Evolutionary conservation across 1,139 yeast genomes (phyloP).

Genomic region (Lodderomyces orthopsilosis): DNA sequence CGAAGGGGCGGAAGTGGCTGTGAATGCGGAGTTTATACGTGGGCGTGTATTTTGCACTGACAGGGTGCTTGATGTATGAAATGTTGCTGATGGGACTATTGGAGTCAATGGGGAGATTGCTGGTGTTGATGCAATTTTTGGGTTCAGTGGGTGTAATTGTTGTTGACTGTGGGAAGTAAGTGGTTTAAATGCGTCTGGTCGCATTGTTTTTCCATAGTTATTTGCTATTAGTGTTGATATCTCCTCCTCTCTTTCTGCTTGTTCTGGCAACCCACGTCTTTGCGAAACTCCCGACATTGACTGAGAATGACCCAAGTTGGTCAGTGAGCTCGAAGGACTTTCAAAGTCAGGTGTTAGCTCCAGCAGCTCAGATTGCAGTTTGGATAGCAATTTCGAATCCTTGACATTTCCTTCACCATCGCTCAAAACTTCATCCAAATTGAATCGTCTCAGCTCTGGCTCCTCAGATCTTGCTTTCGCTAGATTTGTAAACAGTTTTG

Average conservation of each 20-base stretch:
- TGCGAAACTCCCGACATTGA: not conserved
- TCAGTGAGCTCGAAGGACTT: not conserved
- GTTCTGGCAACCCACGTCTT: conserved; percentile 1
- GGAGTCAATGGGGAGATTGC: conserved; percentile 3
- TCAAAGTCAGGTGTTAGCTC: not conserved
- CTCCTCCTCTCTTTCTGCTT: conserved; percentile 5
- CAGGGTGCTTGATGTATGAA: conserved; percentile 1
- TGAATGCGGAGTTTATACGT: conserved; percentile 10
- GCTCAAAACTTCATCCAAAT: not conserved
- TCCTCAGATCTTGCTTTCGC: conserved; percentile 1
- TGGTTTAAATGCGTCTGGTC: conserved; percentile 6
- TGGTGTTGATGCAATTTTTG: conserved; percentile 2
- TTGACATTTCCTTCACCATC: not conserved
- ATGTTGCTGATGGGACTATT: not conserved
- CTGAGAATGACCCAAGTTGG: not conserved
- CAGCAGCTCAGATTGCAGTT: not conserved
- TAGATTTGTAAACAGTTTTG: not conserved
- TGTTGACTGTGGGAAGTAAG: not conserved
- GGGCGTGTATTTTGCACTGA: conserved; percentile 7
- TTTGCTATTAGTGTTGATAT: conserved; percentile 10
- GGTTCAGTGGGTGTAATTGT: not conserved
- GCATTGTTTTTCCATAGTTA: conserved; percentile 9
- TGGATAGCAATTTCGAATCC: not conserved
- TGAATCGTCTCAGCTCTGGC: not conserved
- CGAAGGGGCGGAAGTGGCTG: conserved; percentile 6